Base-by-base conservation (phyloP, 306 rosid species). In the Carpinus viminea region DNA sequence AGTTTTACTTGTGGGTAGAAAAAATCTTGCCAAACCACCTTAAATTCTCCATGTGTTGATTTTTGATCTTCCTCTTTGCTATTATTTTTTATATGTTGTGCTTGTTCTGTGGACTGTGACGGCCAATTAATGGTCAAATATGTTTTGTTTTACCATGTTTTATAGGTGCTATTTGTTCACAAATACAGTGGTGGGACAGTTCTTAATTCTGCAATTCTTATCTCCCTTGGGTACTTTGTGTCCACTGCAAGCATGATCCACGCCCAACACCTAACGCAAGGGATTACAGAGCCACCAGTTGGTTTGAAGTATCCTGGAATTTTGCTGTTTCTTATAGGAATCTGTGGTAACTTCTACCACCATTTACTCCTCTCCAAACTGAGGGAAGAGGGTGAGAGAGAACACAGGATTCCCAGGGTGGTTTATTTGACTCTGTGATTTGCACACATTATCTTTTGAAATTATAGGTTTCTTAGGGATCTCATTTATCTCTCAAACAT, bases 391-490 rank as follows among this genome's bases (percentile, higher is more conserved):
- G 92, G 92, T 47, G 90, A 84, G 13, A 87, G 80, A 66, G 89
- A 88, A 43, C 92, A 94, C 68, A 88, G 83, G 85, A 89, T 94
- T 81, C 96, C 98, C 12, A 87, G 54, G 96, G 97, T 77, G 98
- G 97, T 41, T 81, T 94, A 13, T 94, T 94, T 86, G 89, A 57
- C n/a, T 15, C 88, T 20, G 92, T 88, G 48, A 79, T 88, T 8
- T 90, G 98, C 85, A 96, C 97, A 1, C 96, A 94, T 57, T 94
- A 90, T 81, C 90, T 94, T 11, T 90, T 64, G 98, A 94, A 81
- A 92, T 88, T 31, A 83, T 82, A 8, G 85, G 2, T 43, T 94
- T 82, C 61, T 26, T 84, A 38, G 97, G 98, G 20, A 12, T 93
- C 65, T 86, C 89, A 18, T 85, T 84, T 43, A 88, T 94, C 54